phyloP scores from a whole-genome alignment of 352 stramenopile species.

The Phytophthora hybrid region DNA sequence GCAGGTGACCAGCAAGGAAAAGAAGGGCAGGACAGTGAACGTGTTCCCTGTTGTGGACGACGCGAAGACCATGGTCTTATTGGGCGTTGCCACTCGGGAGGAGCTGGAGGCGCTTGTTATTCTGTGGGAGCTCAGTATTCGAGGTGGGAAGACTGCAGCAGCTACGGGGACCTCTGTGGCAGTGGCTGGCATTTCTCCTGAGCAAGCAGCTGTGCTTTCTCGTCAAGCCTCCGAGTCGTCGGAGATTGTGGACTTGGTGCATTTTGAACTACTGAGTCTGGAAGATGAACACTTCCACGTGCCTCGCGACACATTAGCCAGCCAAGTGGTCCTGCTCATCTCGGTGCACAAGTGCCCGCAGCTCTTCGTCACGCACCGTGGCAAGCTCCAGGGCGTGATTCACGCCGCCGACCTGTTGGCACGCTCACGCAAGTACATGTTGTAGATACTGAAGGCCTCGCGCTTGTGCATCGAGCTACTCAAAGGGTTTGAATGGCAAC shows the following conservation, averaged over 20 bases:
- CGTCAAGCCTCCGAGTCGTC: conserved; percentile 37
- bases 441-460: conserved; percentile 37
- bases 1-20: conserved; percentile 30
- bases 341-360: conserved; percentile 81
- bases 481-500: conserved; percentile 27
- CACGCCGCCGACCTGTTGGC: conserved; percentile 75
- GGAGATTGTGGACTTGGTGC: conserved; percentile 63
- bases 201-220: conserved; percentile 47
- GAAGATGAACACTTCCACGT: conserved; percentile 78
- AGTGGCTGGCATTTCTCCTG: conserved; percentile 37
- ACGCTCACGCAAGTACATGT: conserved; percentile 63
- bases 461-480: conserved; percentile 21
- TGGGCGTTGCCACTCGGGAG: conserved; percentile 67
- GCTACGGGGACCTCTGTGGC: conserved; percentile 5
- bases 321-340: conserved; percentile 81
- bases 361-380: conserved; percentile 77
- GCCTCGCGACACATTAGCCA: conserved; percentile 70
- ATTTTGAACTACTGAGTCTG: conserved; percentile 64
- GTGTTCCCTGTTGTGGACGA: conserved; percentile 81
- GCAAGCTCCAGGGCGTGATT: conserved; percentile 77
- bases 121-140: conserved; percentile 62
- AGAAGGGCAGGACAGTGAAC: conserved; percentile 47
- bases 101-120: conserved; percentile 72
- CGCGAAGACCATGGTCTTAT: conserved; percentile 61
- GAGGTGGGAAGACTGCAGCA: conserved; percentile 18